Evolutionary conservation across 805 yeast species (phyloP).

Genomic region (Starmerella bombi): DNA sequence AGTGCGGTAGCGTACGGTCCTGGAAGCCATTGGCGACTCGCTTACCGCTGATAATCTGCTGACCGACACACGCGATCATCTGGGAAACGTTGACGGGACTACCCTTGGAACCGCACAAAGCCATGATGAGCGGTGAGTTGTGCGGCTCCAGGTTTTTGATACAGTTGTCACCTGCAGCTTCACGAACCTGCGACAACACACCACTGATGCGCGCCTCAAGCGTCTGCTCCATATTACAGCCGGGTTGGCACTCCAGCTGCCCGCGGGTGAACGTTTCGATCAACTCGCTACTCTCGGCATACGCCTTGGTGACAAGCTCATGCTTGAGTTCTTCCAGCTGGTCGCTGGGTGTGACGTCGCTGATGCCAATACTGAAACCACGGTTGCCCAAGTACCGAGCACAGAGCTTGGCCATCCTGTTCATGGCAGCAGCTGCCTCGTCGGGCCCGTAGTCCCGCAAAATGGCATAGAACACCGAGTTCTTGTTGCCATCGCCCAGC

Average conservation of each 20-base stretch:
- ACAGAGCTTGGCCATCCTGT: slow-evolving; percentile 97
- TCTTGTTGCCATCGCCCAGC: slow-evolving; percentile 95
- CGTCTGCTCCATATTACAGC: slow-evolving; percentile 97
- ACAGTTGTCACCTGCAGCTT: slow-evolving; percentile 97
- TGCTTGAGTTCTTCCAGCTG: slow-evolving; percentile 70
- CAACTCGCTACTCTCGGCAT: slow-evolving; percentile 78
- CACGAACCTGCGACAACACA: slow-evolving; percentile 88
- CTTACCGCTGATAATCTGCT: slow-evolving; percentile 94
- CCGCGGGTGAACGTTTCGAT: slow-evolving; percentile 70
- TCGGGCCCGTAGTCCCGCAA: slow-evolving; percentile 93
- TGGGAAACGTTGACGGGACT: slow-evolving; percentile 95
- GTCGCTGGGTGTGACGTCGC: slow-evolving; percentile 88
- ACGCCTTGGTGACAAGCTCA: slow-evolving; percentile 78
- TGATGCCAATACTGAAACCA: slow-evolving; percentile 94
- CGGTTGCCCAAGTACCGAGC: slow-evolving; percentile 89
- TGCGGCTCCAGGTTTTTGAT: slow-evolving; percentile 76
- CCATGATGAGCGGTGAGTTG: slow-evolving; percentile 96
- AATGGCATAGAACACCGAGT: slow-evolving; percentile 89
- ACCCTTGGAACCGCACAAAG: slow-evolving; percentile 98
- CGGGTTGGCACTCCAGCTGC: slow-evolving; percentile 93
- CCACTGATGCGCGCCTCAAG: slow-evolving; percentile 97
- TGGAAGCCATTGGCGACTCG: slow-evolving; percentile 99
- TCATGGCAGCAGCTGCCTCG: slow-evolving; percentile 93
- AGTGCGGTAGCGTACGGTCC: slow-evolving; percentile 95
- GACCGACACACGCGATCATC: slow-evolving; percentile 97